These are phyloP conservation scores for Gossypium laxum DNA, from an alignment of 441 rosid genomes.

Conservation along the genomic window DNA sequence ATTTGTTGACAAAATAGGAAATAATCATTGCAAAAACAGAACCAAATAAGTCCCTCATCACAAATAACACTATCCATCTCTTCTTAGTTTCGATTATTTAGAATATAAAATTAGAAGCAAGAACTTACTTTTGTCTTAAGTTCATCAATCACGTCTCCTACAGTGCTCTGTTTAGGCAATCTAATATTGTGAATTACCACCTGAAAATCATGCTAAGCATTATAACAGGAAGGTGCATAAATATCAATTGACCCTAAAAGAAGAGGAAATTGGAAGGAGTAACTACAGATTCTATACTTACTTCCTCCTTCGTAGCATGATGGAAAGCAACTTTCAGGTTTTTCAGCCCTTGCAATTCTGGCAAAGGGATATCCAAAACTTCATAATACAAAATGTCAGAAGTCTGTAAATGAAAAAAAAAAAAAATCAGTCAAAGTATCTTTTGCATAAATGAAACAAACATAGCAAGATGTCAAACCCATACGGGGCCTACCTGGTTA, in stretches of 20 bases:
- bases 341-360: constrained; percentile 86
- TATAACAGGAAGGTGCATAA: constrained; percentile 6
- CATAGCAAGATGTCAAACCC: constrained; percentile 11
- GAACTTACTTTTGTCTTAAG: constrained; percentile 66
- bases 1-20: background rate
- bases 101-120: background rate
- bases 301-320: constrained; percentile 78
- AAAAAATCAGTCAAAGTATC: constrained; percentile 14
- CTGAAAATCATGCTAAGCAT: constrained; percentile 29
- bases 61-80: background rate
- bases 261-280: background rate
- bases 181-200: constrained; percentile 74
- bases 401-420: constrained; percentile 36
- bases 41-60: background rate
- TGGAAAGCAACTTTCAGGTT: constrained; percentile 86
- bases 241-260: background rate
- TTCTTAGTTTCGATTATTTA: background rate
- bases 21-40: background rate
- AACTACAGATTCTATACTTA: constrained; percentile 26
- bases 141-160: constrained; percentile 76
- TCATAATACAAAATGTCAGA: constrained; percentile 88
- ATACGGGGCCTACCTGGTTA: constrained; percentile 54
- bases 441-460: constrained; percentile 4
- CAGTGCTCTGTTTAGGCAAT: constrained; percentile 88
- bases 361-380: constrained; percentile 92